Conservation (phyloP, 768 basidiomycete species). For the Tricholoma flavovirens region DNA sequence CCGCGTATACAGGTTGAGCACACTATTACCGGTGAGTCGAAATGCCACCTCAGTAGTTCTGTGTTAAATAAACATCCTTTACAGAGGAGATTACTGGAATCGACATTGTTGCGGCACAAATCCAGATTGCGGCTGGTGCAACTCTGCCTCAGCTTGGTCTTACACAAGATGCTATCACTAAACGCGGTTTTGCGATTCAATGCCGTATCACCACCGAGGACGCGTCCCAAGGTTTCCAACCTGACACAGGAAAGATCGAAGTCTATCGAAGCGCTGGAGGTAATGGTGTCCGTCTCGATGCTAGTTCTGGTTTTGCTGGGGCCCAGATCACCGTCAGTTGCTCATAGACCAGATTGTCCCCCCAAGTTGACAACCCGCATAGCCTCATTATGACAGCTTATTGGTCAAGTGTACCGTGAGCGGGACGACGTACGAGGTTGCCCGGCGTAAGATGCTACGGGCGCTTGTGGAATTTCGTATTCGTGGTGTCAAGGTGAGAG, state of each 20-base stretch:
- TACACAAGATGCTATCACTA: conserved; percentile 91
- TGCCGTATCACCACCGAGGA: conserved; percentile 99
- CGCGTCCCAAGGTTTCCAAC: conserved; percentile 87
- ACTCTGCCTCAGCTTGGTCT: conserved; percentile 92
- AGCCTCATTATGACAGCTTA: conserved; percentile 98
- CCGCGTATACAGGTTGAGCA: conserved; percentile 99
- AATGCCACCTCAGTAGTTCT: conserved; percentile 2
- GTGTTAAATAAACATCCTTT: conserved; percentile 7
- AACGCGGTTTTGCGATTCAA: conserved; percentile 96
- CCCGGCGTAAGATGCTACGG: conserved; percentile 97
- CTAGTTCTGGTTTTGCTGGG: conserved; percentile 95
- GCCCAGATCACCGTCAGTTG: conserved; percentile 87
- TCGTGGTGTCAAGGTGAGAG: conserved; percentile 88
- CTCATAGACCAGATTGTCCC: background rate
- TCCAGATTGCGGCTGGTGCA: conserved; percentile 99
- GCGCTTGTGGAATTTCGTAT: conserved; percentile 99
- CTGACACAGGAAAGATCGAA: conserved; percentile 98
- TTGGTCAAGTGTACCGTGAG: conserved; percentile 95
- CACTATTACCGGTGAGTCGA: conserved; percentile 83
- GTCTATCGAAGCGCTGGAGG: conserved; percentile 99
- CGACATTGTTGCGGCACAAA: conserved; percentile 98
- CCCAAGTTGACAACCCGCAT: background rate
- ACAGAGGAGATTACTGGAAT: conserved; percentile 99
- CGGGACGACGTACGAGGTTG: conserved; percentile 97
- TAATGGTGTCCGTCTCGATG: conserved; percentile 95